Evolutionary conservation across 2,329 filamentous ascomycete genomes (phyloP), one percentile per base, ranked within the genome.

Genomic region (Fusarium foetens): DNA sequence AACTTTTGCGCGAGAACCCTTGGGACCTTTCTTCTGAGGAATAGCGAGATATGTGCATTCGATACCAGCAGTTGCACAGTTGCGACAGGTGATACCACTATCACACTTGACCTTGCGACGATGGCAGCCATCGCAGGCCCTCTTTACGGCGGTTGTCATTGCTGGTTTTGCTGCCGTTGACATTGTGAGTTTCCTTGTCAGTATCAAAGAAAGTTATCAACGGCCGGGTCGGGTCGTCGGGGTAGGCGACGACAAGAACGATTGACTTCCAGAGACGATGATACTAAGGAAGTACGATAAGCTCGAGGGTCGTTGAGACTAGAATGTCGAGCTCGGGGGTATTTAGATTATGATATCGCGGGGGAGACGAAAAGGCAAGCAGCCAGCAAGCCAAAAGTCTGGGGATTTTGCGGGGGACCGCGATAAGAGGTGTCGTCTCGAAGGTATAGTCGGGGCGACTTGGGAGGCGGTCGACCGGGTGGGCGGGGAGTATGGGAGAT

Each of bases 51-150:
- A 94, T 35, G 91, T 93, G 84, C 92, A 94, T 17, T 87, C 85
- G 23, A 93, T 84, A 76, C 90, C 87, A 11, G 91, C 90, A 12
- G 90, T 88, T 17, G 86, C 85, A 81, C 92, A 94, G 81, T 93
- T 93, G 67, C 89, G 87, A 81, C 92, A 94, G 25, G 92, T 91
- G 76, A 90, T 90, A 78, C 89, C 84, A 64, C 91, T 90, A 77
- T 93, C 90, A 79, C 91, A 93, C 80, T 92, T 93, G 79, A 93
- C 91, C 81, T 93, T 93, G 80, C 91, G 89, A 72, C 90, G 89
- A 84, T 93, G 91, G 79, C 91, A 93, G 76, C 90, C 91, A 80
- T 93, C 91, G 83, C 91, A 93, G 66, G 91, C 91, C 78, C 90
- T 83, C 77, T 88, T 88, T 54, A 88, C 86, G 70, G 86, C 86